These are phyloP conservation scores for Heracleum sosnowskyi DNA, from an alignment of 129 eudicot genomes.

Conservation along the genomic window DNA sequence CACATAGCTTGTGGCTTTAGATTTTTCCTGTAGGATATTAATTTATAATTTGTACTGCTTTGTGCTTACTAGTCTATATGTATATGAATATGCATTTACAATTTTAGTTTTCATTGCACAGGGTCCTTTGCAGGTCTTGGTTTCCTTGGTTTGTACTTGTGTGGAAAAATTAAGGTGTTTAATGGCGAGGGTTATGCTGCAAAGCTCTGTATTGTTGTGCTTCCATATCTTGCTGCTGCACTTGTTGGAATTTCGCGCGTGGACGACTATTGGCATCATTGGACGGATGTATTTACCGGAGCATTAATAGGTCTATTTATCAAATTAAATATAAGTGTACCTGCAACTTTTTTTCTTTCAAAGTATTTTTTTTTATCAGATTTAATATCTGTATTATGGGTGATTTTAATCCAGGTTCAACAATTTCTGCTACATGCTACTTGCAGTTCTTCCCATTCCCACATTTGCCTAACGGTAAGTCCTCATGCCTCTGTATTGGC, in stretches of 20 bases:
- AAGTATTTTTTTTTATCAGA: neutral
- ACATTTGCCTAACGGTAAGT: constrained; percentile 30
- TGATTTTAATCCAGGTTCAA: constrained; percentile 25
- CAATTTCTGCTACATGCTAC: constrained; percentile 38
- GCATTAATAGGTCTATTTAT: constrained; percentile 35
- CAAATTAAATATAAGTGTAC: neutral
- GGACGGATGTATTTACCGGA: constrained; percentile 56
- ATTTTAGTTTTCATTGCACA: constrained; percentile 18
- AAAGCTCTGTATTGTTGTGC: constrained; percentile 38
- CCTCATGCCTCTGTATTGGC: too few species aligned
- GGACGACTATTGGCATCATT: constrained; percentile 73
- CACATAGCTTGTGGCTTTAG: neutral
- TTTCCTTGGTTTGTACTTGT: constrained; percentile 57
- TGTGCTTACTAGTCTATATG: neutral
- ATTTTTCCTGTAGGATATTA: neutral
- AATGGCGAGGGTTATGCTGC: constrained; percentile 44
- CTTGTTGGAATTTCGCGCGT: constrained; percentile 56
- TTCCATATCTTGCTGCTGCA: constrained; percentile 50
- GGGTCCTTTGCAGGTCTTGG: constrained; percentile 83
- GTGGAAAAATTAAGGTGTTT: constrained; percentile 50
- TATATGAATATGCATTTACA: neutral
- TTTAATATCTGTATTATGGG: neutral
- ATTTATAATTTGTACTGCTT: neutral
- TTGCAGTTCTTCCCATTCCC: constrained; percentile 56
- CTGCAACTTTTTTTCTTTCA: neutral